Evolutionary conservation across 352 stramenopile species (phyloP), one percentile per base, ranked within the genome.

Genomic region (Globisporangium abappressorium): DNA sequence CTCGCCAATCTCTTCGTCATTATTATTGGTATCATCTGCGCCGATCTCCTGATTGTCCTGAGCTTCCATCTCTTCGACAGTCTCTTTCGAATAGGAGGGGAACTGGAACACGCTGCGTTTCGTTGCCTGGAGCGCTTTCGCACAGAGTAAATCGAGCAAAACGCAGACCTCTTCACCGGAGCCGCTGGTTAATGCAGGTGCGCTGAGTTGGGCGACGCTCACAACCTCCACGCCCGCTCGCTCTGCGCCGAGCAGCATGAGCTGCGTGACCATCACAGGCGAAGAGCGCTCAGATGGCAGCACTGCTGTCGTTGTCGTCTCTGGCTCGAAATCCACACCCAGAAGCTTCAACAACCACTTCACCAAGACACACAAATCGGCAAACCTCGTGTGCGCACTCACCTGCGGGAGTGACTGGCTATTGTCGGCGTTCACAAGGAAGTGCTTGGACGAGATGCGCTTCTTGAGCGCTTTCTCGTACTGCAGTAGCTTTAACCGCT

Each of bases 401-500:
- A 70, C 57, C 43, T 72, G 67, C 2, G 33, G 22, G 3, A 64
- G 56, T n/a, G 18, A 8, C 15, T 22, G 36, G 2, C 15, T n/a
- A 12, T 11, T n/a, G 41, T 70, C 18, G 41, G 64, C 22, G 70
- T 49, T 11, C 33, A 34, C 18, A 0, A 81, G 46, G 60, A 92
- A 92, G 62, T 92, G 75, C 12, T 79, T 80, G 30, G 64, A 70
- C 26, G 67, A 79, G 46, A 94, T 73, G 28, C 68, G 55, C 28
- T 77, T 83, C 3, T 71, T 71, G 1, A 93, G 71, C 20, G 66
- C 62, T 53, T 75, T 64, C 24, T 89, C 74, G 53, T 80, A 82
- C 3, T 58, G 64, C 24, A 93, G 75, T 1, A 95, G 71, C 57
- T 73, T 82, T 14, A 95, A 69, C 2, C 73, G 80, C n/a, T 93